Base-by-base conservation (phyloP, 2,329 filamentous ascomycete genomes). In the Aspergillus intermedius region DNA sequence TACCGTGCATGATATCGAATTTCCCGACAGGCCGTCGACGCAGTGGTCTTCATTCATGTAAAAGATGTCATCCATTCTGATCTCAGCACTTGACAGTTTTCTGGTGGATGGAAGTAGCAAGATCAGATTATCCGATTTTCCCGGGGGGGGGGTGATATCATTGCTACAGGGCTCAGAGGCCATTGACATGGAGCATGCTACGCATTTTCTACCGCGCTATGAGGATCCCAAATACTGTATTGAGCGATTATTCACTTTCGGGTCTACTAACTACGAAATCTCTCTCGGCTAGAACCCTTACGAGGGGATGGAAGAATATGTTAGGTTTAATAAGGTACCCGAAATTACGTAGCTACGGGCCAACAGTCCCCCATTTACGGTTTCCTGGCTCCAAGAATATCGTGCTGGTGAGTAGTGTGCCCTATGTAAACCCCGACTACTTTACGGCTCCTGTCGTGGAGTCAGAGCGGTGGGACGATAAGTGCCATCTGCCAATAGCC, bases 11-110 rank as follows among this genome's bases (percentile, higher is more conserved):
- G 25, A 21, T 34, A 30, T 17, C 34, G 43, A 7, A 21, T 40
- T 17, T 37, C 45, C n/a, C 75, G 84, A 65, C 88, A 95, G 71
- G 84, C 95, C 25, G 79, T 95, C 19, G 83, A 83, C 54, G 90
- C 90, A 30, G 90, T 95, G 55, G 79, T 91, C 72, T 95, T 93
- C 64, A 81, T 95, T 28, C 90, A 95, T 71, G 74, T 82, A 61
- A 91, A 90, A 67, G 88, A 93, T 61, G 87, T 95, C 50, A 90
- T 95, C 37, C 90, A 95, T 28, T 47, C 41, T 17, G 46, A 44
- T 21, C 39, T 46, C 21, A 30, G 21, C n/a, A 28, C 21, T 39
- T 2, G 34, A 1, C 49, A 47, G 41, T 47, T 47, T 32, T 8
- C 45, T 52, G 12, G 21, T 42, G 9, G 23, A 41, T 32, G 34